Percentiles rank a stretch among this genome's conserved stretches.
Evolutionary conservation across 164 flowering plant genomes (phyloP).

Genomic region (Sedum album): DNA sequence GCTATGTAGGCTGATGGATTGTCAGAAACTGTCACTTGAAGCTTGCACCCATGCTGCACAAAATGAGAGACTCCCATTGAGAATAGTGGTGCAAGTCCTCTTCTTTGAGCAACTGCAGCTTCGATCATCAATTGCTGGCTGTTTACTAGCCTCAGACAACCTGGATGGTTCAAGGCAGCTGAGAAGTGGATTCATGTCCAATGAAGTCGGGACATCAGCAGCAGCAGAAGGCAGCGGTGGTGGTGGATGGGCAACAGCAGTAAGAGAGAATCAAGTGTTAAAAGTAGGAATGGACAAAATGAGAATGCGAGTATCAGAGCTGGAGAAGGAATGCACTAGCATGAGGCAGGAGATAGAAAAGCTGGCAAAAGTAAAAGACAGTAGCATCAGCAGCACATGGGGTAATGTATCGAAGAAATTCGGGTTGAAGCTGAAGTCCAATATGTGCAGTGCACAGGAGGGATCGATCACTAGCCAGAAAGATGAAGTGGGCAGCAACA

Average conservation of each 20-base stretch:
- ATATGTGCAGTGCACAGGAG: conserved; percentile 93
- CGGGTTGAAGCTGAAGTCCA: conserved; percentile 70
- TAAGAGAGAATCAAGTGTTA: conserved; percentile 77
- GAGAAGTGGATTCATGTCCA: conserved; percentile 43
- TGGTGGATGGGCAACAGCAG: conserved; percentile 72
- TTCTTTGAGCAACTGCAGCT: conserved; percentile 1
- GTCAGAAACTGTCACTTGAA: conserved; percentile 4
- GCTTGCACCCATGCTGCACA: conserved; percentile 1
- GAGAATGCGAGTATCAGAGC: conserved; percentile 82
- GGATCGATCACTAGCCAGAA: conserved; percentile 62
- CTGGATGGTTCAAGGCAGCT: conserved; percentile 29
- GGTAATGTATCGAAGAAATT: conserved; percentile 64
- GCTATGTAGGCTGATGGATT: conserved; percentile 3
- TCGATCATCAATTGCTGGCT: neutral
- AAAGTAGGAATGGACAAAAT: conserved; percentile 93
- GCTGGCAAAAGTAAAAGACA: conserved; percentile 42
- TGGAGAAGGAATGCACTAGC: conserved; percentile 81
- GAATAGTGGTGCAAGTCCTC: neutral
- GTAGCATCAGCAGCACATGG: conserved; percentile 33
- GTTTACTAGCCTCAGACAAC: neutral
- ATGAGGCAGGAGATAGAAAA: conserved; percentile 90
- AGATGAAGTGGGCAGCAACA: conserved; percentile 12
- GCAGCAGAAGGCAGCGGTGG: too few species aligned
- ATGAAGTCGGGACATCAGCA: neutral
- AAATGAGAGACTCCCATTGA: neutral